Percentiles rank a stretch among this genome's conserved stretches.
Evolutionary conservation across 495 filamentous ascomycete genomes (phyloP).

Genomic region (Penicillium antarcticum): DNA sequence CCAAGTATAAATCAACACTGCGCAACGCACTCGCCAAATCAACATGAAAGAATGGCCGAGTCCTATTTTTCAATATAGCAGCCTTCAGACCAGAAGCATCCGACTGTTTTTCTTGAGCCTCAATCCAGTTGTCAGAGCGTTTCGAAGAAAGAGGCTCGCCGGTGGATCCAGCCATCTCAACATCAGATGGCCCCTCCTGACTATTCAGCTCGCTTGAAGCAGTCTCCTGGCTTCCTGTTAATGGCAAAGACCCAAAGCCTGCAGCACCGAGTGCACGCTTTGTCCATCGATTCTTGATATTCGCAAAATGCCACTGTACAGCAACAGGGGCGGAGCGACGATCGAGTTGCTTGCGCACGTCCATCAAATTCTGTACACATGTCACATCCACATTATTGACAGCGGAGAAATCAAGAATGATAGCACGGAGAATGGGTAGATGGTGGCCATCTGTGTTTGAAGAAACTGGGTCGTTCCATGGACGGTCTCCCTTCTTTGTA

Average conservation of each 20-base stretch:
- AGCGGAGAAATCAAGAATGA: conserved; percentile 89
- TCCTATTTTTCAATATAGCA: conserved; percentile 60
- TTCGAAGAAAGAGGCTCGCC: background rate
- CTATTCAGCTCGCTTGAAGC: conserved; percentile 63
- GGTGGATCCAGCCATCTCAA: conserved; percentile 6
- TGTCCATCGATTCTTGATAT: conserved; percentile 91
- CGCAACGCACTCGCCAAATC: conserved; percentile 86
- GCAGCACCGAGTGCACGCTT: conserved; percentile 84
- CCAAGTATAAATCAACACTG: conserved; percentile 45
- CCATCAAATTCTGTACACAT: conserved; percentile 86
- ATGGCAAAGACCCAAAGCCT: conserved; percentile 73
- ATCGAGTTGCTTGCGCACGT: conserved; percentile 93
- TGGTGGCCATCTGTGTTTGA: conserved; percentile 45
- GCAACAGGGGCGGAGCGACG: conserved; percentile 71
- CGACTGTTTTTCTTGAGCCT: conserved; percentile 17
- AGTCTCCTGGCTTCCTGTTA: conserved; percentile 23
- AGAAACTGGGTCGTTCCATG: conserved; percentile 91
- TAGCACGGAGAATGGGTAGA: conserved; percentile 74
- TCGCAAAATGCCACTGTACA: conserved; percentile 92
- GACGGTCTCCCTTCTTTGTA: conserved; percentile 69
- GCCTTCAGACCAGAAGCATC: conserved; percentile 41
- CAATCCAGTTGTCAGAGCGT: background rate
- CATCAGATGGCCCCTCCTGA: conserved; percentile 64
- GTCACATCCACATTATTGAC: conserved; percentile 96
- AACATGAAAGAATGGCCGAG: conserved; percentile 84